These are phyloP conservation scores for Solanum appendiculatum DNA, from an alignment of 257 asterid genomes.

Conservation along the genomic window DNA sequence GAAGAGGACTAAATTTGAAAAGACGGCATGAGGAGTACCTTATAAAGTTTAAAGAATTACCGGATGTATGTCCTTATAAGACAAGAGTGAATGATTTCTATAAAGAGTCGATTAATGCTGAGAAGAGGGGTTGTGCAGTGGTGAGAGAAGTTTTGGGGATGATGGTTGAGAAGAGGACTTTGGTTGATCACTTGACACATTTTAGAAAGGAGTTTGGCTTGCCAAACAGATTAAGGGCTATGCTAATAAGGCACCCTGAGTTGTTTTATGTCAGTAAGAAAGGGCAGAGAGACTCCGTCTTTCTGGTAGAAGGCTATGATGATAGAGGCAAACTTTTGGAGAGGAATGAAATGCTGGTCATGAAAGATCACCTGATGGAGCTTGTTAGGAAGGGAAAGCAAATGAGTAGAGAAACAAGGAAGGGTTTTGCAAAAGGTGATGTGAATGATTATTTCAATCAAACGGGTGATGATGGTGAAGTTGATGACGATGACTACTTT, in stretches of 20 bases:
- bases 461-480: slow-evolving; percentile 21
- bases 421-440: slow-evolving; percentile 7
- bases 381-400: slow-evolving; percentile 66
- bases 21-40: slow-evolving; percentile 61
- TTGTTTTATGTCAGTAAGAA: slow-evolving; percentile 81
- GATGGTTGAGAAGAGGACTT: slow-evolving; percentile 86
- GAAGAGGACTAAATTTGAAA: slow-evolving; percentile 77
- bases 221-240: slow-evolving; percentile 75
- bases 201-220: slow-evolving; percentile 83
- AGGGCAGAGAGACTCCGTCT: slow-evolving; percentile 83
- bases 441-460: neutral
- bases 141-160: slow-evolving; percentile 82
- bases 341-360: slow-evolving; percentile 40
- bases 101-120: slow-evolving; percentile 62
- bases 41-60: slow-evolving; percentile 48
- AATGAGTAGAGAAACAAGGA: slow-evolving; percentile 57
- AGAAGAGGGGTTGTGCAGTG: slow-evolving; percentile 85
- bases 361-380: slow-evolving; percentile 50
- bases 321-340: slow-evolving; percentile 55
- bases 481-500: slow-evolving; percentile 19
- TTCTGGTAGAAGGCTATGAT: slow-evolving; percentile 74
- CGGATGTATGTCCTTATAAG: slow-evolving; percentile 68
- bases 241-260: slow-evolving; percentile 96
- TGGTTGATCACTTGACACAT: slow-evolving; percentile 92
- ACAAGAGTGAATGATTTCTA: slow-evolving; percentile 32